Conservation (phyloP, 805 yeast genomes). For the Barnettozyma pratensis region DNA sequence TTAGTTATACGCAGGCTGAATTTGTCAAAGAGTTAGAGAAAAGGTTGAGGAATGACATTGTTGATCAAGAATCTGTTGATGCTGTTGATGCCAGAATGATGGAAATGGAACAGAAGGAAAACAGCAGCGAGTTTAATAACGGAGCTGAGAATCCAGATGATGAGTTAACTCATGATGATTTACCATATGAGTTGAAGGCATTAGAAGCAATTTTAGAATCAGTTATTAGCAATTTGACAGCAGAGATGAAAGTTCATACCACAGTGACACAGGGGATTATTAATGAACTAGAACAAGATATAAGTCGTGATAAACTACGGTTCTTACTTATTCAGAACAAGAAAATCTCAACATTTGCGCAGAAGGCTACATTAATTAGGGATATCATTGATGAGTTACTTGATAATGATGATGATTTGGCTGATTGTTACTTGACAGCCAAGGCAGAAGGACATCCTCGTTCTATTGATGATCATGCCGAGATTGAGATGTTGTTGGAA, state of each 20-base stretch:
- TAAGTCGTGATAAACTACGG: conserved; percentile 74
- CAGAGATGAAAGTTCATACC: conserved; percentile 83
- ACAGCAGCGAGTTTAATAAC: background rate
- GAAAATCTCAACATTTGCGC: conserved; percentile 75
- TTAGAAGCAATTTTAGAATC: conserved; percentile 81
- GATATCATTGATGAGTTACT: conserved; percentile 81
- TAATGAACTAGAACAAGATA: conserved; percentile 71
- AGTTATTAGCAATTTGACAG: conserved; percentile 69
- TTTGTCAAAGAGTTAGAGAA: conserved; percentile 78
- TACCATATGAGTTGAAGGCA: conserved; percentile 90
- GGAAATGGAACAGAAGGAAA: background rate
- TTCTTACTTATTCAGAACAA: conserved; percentile 80
- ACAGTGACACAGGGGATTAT: conserved; percentile 71
- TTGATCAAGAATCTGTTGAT: background rate
- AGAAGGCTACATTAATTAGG: conserved; percentile 76
- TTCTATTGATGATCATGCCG: conserved; percentile 65
- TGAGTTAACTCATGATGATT: conserved; percentile 29
- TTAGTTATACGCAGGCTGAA: conserved; percentile 62
- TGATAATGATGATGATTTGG: conserved; percentile 83
- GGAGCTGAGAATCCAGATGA: background rate
- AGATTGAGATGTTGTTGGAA: conserved; percentile 85
- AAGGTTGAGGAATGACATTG: conserved; percentile 39
- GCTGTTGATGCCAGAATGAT: background rate
- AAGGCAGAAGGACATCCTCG: conserved; percentile 41
- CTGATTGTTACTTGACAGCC: conserved; percentile 74